These are phyloP conservation scores for Jaapia argillacea DNA, from an alignment of 768 basidiomycete genomes.

Conservation along the genomic window DNA sequence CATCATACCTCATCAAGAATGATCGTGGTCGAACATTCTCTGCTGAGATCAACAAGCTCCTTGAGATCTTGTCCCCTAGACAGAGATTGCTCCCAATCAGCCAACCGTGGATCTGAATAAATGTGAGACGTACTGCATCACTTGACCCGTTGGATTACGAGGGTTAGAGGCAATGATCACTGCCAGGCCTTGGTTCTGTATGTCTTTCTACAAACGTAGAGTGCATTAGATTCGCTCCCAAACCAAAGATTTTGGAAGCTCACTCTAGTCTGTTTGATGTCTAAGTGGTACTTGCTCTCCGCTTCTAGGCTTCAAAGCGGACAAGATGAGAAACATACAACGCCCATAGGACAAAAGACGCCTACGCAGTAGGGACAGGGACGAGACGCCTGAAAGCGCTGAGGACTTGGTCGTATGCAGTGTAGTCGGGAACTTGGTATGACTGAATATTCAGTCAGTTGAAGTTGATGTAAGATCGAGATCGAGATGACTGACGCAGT, in stretches of 20 bases:
- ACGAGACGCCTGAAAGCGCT: slow-evolving; percentile 84
- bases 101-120: background rate
- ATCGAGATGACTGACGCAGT: slow-evolving; percentile 38
- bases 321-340: slow-evolving; percentile 3
- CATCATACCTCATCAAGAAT: slow-evolving; percentile 69
- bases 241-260: slow-evolving; percentile 1
- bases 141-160: slow-evolving; percentile 95
- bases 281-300: slow-evolving; percentile 55
- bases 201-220: slow-evolving; percentile 38
- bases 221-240: background rate
- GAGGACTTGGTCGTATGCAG: slow-evolving; percentile 77
- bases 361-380: slow-evolving; percentile 81
- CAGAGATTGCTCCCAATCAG: background rate
- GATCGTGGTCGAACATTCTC: slow-evolving; percentile 66
- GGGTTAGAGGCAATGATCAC: slow-evolving; percentile 90
- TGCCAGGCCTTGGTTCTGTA: slow-evolving; percentile 70
- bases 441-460: slow-evolving; percentile 33
- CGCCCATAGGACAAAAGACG: slow-evolving; percentile 9
- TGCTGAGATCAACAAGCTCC: slow-evolving; percentile 62
- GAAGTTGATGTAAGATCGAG: slow-evolving; percentile 3
- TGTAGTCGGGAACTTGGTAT: slow-evolving; percentile 90
- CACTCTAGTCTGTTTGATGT: slow-evolving; percentile 74
- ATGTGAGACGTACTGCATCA: slow-evolving; percentile 39
- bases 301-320: slow-evolving; percentile 24
- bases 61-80: slow-evolving; percentile 69